These are phyloP conservation scores for Cunninghamia lanceolata DNA, from an alignment of 75 land plant species.

Conservation along the genomic window DNA sequence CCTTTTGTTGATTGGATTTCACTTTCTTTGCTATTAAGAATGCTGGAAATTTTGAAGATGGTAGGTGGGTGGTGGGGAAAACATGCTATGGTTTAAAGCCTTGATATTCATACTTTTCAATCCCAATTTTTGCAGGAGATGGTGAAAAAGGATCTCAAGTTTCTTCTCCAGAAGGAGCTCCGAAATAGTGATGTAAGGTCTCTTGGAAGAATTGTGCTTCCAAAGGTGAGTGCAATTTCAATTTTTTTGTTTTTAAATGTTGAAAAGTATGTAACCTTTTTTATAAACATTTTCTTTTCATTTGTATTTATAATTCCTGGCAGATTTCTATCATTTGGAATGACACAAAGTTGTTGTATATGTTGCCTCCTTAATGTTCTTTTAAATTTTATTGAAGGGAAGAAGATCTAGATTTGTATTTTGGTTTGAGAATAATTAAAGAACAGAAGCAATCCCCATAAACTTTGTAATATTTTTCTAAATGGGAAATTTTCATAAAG, in stretches of 20 bases:
- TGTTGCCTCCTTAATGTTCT: no score
- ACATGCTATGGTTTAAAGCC: background rate
- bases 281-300: no score
- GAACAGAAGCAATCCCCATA: background rate
- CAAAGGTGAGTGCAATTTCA: slow-evolving; percentile 65
- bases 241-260: no score
- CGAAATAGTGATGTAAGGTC: slow-evolving; percentile 74
- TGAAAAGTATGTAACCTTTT: no score
- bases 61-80: background rate
- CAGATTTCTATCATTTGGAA: no score
- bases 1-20: background rate
- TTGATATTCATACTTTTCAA: background rate
- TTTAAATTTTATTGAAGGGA: no score
- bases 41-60: background rate
- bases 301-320: no score
- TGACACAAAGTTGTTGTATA: no score
- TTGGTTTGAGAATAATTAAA: background rate
- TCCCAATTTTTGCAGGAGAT: background rate
- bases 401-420: background rate
- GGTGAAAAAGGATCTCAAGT: slow-evolving; percentile 26
- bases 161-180: slow-evolving; percentile 77
- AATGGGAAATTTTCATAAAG: slow-evolving; percentile 39
- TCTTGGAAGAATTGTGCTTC: slow-evolving; percentile 79
- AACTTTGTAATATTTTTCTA: background rate
- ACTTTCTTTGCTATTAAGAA: background rate